Evolutionary conservation across 2,329 filamentous ascomycete genomes (phyloP), one percentile per base, ranked within the genome.

Genomic region (Tolypocladium tundrense): DNA sequence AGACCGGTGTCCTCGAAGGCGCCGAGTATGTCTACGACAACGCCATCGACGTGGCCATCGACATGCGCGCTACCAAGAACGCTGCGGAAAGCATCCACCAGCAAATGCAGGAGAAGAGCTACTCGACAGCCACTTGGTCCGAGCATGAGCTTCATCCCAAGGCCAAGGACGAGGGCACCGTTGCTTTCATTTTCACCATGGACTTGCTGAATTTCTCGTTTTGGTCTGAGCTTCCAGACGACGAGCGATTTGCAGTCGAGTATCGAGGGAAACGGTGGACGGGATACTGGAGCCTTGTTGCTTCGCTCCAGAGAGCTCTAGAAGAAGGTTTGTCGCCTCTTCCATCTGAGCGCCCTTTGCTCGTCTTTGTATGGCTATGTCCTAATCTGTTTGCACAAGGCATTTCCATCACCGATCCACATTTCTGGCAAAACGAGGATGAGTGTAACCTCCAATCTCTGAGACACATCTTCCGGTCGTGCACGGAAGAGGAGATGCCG

Each of bases 131-230:
- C 60, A 88, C 85, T 10, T 99, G 94, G 94, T 84, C 89, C 16
- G 82, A 88, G 66, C 91, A 97, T 71, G 89, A 94, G 69, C 78
- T 99, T 43, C 94, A 99, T 67, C 94, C 94, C 1, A 88, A 92
- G 70, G 67, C 82, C 48, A 91, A 91, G 68, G 87, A 95, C 68
- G 88, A 90, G 67, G 80, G 74, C 55, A 92, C 91, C 0, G 84
- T 96, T 27, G 87, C 90, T 62, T 97, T 99, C 70, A 93, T 99
- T 66, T 97, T 99, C 70, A 91, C 90, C 24, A 96, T 99, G 91
- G 94, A 99, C 70, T 73, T 99, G 35, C 77, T 99, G 55, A 99
- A 99, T 70, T 99, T 97, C 69, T 95, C 88, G 27, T 99, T 99
- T 72, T 99, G 94, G 94, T 95, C 90, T 16, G 87, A 90, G 56